A percentile compares a stretch with the other conserved stretches of the same genome.
phyloP scores from a whole-genome alignment of 306 rosid genomes.

The Herpetospermum pedunculosum region DNA sequence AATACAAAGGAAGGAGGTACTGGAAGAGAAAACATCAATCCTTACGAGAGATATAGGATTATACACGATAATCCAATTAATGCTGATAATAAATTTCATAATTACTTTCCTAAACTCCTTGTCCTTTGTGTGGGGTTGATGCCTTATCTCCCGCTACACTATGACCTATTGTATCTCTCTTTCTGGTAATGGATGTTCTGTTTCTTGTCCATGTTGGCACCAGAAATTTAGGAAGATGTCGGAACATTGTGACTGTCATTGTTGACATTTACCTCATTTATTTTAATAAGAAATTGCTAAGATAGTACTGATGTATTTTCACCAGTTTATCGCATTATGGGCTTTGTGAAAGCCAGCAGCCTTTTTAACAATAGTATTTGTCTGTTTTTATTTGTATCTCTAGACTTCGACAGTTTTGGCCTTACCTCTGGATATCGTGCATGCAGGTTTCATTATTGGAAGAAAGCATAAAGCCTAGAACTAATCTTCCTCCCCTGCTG shows the following conservation, averaged over 20 bases:
- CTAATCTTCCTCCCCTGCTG: conserved; percentile 81
- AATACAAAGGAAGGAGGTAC: no score
- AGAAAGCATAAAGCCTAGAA: conserved; percentile 72
- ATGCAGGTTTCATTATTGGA: conserved; percentile 80
- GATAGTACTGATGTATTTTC: neutral
- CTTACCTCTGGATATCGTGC: neutral
- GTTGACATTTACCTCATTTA: neutral
- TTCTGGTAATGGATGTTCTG: no score
- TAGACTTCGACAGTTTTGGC: neutral
- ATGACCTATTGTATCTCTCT: no score
- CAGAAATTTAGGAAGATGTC: neutral
- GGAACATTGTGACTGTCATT: neutral
- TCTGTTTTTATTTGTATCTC: neutral
- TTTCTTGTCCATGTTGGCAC: neutral
- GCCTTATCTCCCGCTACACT: no score
- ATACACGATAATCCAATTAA: no score
- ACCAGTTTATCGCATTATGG: neutral
- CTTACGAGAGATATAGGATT: no score
- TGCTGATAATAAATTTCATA: no score
- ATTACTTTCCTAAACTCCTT: no score
- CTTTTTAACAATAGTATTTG: neutral
- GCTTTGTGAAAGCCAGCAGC: neutral
- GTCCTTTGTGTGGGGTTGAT: no score
- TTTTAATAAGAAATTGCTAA: neutral
- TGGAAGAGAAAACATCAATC: no score